Percentiles rank a stretch among this genome's conserved stretches.
Conservation (phyloP, 768 basidiomycete species). For the Leccinellum luteum region DNA sequence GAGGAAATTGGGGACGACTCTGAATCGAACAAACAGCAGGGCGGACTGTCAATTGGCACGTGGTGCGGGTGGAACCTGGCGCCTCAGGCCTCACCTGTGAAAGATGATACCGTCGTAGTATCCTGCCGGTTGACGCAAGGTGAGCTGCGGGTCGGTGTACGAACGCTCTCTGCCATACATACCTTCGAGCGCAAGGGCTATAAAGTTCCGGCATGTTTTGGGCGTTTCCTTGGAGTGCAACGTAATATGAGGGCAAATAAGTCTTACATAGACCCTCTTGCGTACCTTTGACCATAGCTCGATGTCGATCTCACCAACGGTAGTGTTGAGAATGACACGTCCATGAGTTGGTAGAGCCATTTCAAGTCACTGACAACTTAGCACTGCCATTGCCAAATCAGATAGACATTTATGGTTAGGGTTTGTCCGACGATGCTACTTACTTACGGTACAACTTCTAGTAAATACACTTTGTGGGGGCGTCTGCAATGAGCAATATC, state of each 20-base stretch:
- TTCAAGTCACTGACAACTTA: neutral
- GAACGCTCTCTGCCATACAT: conserved; percentile 28
- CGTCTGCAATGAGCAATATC: neutral
- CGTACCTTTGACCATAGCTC: conserved; percentile 89
- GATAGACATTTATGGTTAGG: conserved; percentile 18
- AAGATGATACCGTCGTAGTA: conserved; percentile 97
- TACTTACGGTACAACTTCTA: neutral
- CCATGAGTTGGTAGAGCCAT: conserved; percentile 89
- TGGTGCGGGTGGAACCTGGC: neutral
- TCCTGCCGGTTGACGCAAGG: conserved; percentile 44
- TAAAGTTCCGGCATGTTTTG: conserved; percentile 88
- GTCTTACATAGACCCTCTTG: neutral
- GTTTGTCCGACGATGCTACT: conserved; percentile 6
- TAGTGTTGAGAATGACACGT: conserved; percentile 85
- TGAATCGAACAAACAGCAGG: conserved; percentile 29
- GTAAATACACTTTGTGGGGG: neutral
- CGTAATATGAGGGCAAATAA: neutral
- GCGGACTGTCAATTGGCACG: neutral
- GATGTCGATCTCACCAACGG: conserved; percentile 83
- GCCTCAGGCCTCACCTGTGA: conserved; percentile 68
- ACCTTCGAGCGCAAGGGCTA: conserved; percentile 90
- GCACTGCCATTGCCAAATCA: neutral
- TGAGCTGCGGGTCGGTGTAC: conserved; percentile 1
- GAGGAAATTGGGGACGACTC: conserved; percentile 88
- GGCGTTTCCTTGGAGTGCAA: conserved; percentile 71